Evolutionary conservation across 768 basidiomycete genomes (phyloP).

Genomic region (Auricularia auricula-judae): DNA sequence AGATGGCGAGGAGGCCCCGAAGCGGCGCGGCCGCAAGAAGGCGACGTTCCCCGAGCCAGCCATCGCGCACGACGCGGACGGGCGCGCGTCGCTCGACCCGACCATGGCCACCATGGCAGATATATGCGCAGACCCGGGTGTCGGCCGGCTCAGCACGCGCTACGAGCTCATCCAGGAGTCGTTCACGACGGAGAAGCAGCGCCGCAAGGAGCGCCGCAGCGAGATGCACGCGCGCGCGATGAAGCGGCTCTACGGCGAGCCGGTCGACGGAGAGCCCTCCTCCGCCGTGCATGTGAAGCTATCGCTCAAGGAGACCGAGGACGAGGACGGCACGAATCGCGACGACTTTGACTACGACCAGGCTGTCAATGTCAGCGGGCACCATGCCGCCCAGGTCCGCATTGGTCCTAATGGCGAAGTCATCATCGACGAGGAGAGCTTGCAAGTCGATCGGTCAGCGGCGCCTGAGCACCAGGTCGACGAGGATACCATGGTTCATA

Average conservation of each 20-base stretch:
- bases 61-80: constrained; percentile 31
- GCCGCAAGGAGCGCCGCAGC: constrained; percentile 2
- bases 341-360: constrained; percentile 55
- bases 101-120: constrained; percentile 74
- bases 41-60: not conserved
- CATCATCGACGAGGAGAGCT: constrained; percentile 74
- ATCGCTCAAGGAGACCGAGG: constrained; percentile 8
- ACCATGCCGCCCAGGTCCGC: constrained; percentile 76
- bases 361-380: constrained; percentile 45
- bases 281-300: not conserved
- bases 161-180: constrained; percentile 48
- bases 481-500: constrained; percentile 52
- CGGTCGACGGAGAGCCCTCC: not conserved
- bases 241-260: constrained; percentile 7
- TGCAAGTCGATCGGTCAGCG: constrained; percentile 62
- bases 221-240: constrained; percentile 8
- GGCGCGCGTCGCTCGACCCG: constrained; percentile 74
- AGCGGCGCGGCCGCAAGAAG: not conserved
- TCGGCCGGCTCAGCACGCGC: constrained; percentile 70
- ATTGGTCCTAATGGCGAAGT: constrained; percentile 82
- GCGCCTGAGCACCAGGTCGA: constrained; percentile 39
- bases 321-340: constrained; percentile 37
- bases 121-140: constrained; percentile 66
- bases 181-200: constrained; percentile 7
- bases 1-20: not conserved